phyloP scores from a whole-genome alignment of 768 basidiomycete genomes.

The Lentinula detonsa region DNA sequence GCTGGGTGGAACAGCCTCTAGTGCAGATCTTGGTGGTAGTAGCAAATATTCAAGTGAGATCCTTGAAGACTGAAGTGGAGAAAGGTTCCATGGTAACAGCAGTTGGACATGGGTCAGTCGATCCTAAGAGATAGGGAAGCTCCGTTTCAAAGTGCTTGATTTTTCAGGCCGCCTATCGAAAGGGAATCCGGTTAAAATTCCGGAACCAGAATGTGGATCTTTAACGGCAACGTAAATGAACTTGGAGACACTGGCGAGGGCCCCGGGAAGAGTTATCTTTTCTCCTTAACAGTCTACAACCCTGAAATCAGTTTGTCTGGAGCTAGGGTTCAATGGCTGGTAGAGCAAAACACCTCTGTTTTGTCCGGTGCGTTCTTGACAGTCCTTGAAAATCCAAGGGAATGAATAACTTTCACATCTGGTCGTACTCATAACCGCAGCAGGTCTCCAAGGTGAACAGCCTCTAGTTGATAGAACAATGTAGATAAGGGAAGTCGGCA shows the following conservation, averaged over 20 bases:
- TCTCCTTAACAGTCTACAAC: slow-evolving; percentile 69
- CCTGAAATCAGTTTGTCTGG: slow-evolving; percentile 72
- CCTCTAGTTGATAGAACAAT: slow-evolving; percentile 78
- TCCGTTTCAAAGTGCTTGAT: slow-evolving; percentile 65
- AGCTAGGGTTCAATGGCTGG: slow-evolving; percentile 69
- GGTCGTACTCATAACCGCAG: slow-evolving; percentile 76
- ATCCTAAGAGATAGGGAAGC: slow-evolving; percentile 28
- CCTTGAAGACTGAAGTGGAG: slow-evolving; percentile 86
- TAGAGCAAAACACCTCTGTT: slow-evolving; percentile 67
- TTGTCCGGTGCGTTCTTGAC: slow-evolving; percentile 68
- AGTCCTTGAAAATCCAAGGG: slow-evolving; percentile 73
- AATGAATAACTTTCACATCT: slow-evolving; percentile 64
- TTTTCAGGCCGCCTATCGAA: slow-evolving; percentile 64
- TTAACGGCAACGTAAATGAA: slow-evolving; percentile 68
- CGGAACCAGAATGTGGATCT: slow-evolving; percentile 69
- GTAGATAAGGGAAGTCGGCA: slow-evolving; percentile 77
- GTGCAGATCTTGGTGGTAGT: slow-evolving; percentile 87
- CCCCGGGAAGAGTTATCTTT: slow-evolving; percentile 78
- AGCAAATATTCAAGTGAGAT: slow-evolving; percentile 86
- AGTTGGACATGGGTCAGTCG: slow-evolving; percentile 84
- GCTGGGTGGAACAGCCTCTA: slow-evolving; percentile 71
- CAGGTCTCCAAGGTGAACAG: slow-evolving; percentile 80
- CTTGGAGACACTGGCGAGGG: slow-evolving; percentile 56
- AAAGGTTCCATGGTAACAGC: slow-evolving; percentile 85
- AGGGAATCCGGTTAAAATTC: slow-evolving; percentile 78